Evolutionary conservation across 495 filamentous ascomycete genomes (phyloP).

Genomic region (Barbatosphaeria neglecta): DNA sequence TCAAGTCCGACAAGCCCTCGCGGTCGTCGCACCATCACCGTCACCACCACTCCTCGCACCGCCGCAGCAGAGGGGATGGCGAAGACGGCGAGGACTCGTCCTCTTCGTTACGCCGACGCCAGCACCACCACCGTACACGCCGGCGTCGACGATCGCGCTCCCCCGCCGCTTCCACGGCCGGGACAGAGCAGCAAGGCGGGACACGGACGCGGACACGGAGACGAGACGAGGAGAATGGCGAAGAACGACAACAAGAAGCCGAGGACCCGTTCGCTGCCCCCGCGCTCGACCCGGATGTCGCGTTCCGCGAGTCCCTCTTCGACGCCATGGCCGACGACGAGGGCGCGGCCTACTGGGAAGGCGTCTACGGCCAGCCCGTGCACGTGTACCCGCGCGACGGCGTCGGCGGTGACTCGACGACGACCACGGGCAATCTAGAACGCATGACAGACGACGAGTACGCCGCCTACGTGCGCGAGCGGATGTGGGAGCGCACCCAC

Average conservation of each 20-base stretch:
- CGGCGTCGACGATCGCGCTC: conserved; percentile 14
- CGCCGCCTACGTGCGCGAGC: conserved; percentile 62
- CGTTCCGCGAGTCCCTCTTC: conserved; percentile 93
- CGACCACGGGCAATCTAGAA: conserved; percentile 56
- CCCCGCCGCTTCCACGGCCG: conserved; percentile 7
- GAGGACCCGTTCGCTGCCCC: conserved; percentile 39
- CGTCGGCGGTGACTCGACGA: conserved; percentile 6
- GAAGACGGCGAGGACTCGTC: neutral
- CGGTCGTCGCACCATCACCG: neutral
- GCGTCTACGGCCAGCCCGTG: conserved; percentile 88
- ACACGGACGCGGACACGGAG: too few relatives aligned
- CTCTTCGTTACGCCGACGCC: conserved; percentile 7
- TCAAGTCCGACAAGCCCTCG: conserved; percentile 35
- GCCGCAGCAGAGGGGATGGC: neutral
- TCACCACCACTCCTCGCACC: too few relatives aligned
- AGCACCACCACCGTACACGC: conserved; percentile 8
- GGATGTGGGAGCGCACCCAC: conserved; percentile 90
- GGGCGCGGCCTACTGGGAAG: conserved; percentile 88
- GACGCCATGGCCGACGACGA: conserved; percentile 98
- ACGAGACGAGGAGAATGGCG: too few relatives aligned
- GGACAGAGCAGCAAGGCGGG: conserved; percentile 2
- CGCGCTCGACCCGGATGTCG: conserved; percentile 49
- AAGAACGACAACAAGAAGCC: too few relatives aligned
- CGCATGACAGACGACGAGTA: conserved; percentile 89
- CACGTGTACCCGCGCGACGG: conserved; percentile 24